Conservation (phyloP, 1,139 yeast species). For the Pichia sp. region DNA sequence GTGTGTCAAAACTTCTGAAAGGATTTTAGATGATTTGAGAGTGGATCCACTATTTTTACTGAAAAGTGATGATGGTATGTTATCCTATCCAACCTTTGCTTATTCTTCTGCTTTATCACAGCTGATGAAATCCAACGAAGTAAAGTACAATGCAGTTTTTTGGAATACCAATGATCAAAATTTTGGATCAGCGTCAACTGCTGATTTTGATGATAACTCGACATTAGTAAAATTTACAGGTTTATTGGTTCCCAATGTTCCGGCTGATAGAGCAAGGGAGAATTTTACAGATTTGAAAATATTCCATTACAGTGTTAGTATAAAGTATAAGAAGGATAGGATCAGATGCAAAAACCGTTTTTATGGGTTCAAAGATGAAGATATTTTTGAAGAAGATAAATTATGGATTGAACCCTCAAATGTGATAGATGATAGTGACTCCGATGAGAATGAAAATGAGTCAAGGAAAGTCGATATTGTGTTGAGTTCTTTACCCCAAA, state of each 20-base stretch:
- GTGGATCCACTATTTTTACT: slow-evolving; percentile 29
- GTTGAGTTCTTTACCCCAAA: slow-evolving; percentile 21
- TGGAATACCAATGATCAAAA: slow-evolving; percentile 8
- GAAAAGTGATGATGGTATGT: slow-evolving; percentile 18
- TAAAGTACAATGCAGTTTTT: slow-evolving; percentile 6
- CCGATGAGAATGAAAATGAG: slow-evolving; percentile 6
- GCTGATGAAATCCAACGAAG: background rate
- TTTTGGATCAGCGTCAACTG: slow-evolving; percentile 2
- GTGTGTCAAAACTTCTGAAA: slow-evolving; percentile 46
- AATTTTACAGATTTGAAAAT: slow-evolving; percentile 13
- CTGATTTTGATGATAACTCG: slow-evolving; percentile 2
- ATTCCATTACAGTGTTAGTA: slow-evolving; percentile 21
- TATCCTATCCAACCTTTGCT: slow-evolving; percentile 17
- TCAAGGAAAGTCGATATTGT: background rate
- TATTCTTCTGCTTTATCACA: slow-evolving; percentile 10
- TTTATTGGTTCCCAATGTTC: slow-evolving; percentile 17
- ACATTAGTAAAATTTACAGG: slow-evolving; percentile 15
- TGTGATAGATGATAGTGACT: slow-evolving; percentile 2
- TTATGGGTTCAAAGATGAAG: slow-evolving; percentile 24
- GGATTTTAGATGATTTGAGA: slow-evolving; percentile 57
- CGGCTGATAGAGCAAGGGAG: slow-evolving; percentile 1
- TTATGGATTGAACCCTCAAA: slow-evolving; percentile 5
- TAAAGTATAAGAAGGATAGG: slow-evolving; percentile 14
- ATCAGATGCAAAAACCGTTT: slow-evolving; percentile 20
- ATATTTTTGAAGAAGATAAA: slow-evolving; percentile 30